Base-by-base conservation (phyloP, 345 rosid species). In the Populus simonii region DNA sequence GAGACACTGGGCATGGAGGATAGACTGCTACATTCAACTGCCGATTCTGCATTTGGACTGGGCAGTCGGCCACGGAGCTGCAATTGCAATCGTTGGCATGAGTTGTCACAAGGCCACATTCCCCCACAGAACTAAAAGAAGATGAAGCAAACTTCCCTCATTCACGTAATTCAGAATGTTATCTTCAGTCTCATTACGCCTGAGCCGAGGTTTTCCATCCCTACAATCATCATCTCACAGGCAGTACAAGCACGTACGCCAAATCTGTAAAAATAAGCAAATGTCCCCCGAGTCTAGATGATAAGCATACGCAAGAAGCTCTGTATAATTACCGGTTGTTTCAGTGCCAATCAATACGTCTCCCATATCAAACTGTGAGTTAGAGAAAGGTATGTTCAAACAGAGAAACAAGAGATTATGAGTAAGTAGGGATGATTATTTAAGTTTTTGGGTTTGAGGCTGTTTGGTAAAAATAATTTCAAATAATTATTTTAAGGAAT, bases 61-160 rank as follows among this genome's bases (percentile, higher is more conserved):
- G 82, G 85, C 53, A 82, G 45, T n/a, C 80, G 67, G 15, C 75
- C 79, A 74, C 85, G 75, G 38, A 82, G 85, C 85, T 82, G 82
- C 33, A 47, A 8, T 38, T 68, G 43, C 29, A 62, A 73, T 27
- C n/a, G 27, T 18, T 29, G 8, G 29, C 25, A 55, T 59, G 61
- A 76, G 39, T 18, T 61, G 41, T 10, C 7, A 33, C 70, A 57
- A 35, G 49, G 23, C 55, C 41, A 71, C 53, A 66, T 72, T 61
- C 17, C 38, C 11, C 13, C 2, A 72, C 12, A 43, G 17, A 45
- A 67, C 20, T 36, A 17, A 27, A 49, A 73, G 22, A 41, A 39
- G 47, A 74, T 35, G 61, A 23, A 43, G 38, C 15, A 10, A 3
- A 67, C 16, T 74, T 68, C 74, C 84, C 71, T 74, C 12, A n/a